Base-by-base conservation (phyloP, 768 basidiomycete species). In the Tylopilus felleus region DNA sequence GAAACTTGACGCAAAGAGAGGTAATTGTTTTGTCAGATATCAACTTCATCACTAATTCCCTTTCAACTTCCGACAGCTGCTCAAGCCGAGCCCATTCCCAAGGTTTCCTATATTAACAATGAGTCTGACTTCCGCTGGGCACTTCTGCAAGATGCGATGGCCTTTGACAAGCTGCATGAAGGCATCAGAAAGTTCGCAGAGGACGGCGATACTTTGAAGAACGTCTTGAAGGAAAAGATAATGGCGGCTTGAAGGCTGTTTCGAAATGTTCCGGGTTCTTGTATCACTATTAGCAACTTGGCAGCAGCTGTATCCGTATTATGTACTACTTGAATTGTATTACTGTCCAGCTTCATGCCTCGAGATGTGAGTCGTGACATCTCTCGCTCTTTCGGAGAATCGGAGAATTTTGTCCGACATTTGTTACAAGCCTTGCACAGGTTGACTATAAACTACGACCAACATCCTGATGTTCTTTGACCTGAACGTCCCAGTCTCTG, bases 111-210 rank as follows among this genome's bases (percentile, higher is more conserved):
- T 77, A 70, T 98, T 70, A 81, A 96, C 77, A 85, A 94, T 73
- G 90, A 98, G 78, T 77, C 93, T 55, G 87, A 90, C 67, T 98
- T 98, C 85, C 85, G 91, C 48, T 96, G 93, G 93, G 71, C 80
- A 5, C 85, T 97, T 46, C 82, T 96, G 61, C 81, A 93, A 67
- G 93, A 97, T 73, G 72, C 78, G 70, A 95, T 96, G 93, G 93
- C 95, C 16, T 94, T 38, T 19, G 38, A 38, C 38, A 38, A 38
- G 38, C n/a, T 38, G n/a, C 38, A 38, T 13, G 38, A 38, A 76
- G 95, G 95, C 67, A 97, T 98, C 78, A 85, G 83, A 77, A 96
- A 94, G 75, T 98, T 98, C 72, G 93, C 92, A 47, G 92, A 89
- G 74, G 95, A 97, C 64, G 92, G 91, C 58, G 80, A 83, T 65